Conservation (phyloP, 495 filamentous ascomycete species). For the Hypomontagnella monticulosa region DNA sequence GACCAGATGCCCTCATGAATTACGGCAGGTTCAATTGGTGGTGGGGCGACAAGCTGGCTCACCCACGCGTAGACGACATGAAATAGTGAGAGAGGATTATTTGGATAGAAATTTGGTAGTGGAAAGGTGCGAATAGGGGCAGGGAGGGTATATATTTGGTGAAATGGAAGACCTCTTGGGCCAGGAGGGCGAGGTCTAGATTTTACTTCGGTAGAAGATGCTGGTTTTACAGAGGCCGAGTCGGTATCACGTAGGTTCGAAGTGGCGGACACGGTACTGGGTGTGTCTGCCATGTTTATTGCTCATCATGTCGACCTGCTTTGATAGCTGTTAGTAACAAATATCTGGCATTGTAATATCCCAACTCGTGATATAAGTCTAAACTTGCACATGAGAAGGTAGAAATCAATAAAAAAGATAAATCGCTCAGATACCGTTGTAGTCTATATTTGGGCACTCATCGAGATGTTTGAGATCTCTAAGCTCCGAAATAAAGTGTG, state of each 20-base stretch:
- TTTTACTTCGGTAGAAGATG: constrained; percentile 18
- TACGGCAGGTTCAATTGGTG: constrained; percentile 70
- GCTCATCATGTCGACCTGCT: constrained; percentile 51
- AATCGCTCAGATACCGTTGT: constrained; percentile 98
- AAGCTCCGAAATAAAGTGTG: constrained; percentile 60
- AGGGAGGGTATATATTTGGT: constrained; percentile 80
- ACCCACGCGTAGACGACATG: constrained; percentile 80
- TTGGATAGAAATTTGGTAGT: constrained; percentile 85
- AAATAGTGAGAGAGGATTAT: constrained; percentile 88
- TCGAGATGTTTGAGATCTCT: constrained; percentile 79
- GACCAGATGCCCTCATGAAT: constrained; percentile 81
- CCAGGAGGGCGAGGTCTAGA: constrained; percentile 28
- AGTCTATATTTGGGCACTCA: constrained; percentile 86
- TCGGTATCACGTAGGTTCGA: constrained; percentile 27
- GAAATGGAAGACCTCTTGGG: constrained; percentile 54
- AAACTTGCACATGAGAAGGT: background rate
- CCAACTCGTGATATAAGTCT: background rate
- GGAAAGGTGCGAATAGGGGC: constrained; percentile 82
- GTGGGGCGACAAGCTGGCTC: constrained; percentile 72
- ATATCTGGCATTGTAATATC: background rate
- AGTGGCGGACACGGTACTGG: constrained; percentile 34
- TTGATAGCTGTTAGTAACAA: constrained; percentile 37
- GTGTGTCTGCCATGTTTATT: constrained; percentile 52
- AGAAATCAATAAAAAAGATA: constrained; percentile 7
- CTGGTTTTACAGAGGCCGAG: constrained; percentile 26